A percentile compares a stretch with the other conserved stretches of the same genome.
phyloP scores from a whole-genome alignment of 257 asterid species.

The Buddleja alternifolia region DNA sequence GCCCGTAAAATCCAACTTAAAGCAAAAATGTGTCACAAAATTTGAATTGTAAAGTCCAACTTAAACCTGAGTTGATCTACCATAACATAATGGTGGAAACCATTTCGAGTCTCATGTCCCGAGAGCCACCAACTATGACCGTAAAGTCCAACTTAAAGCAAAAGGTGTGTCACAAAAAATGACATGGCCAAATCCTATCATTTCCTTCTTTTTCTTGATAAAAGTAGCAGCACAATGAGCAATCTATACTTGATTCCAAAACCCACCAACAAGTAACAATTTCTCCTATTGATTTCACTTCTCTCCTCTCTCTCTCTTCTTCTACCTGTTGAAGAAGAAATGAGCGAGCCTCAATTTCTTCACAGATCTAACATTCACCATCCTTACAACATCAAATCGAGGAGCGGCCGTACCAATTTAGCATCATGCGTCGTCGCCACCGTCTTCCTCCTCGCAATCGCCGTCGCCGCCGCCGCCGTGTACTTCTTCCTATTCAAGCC shows the following conservation, averaged over 20 bases:
- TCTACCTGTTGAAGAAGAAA: slow-evolving; percentile 19
- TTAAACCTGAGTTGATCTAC: too few relatives aligned
- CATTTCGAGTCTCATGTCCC: too few relatives aligned
- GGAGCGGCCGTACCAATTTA: slow-evolving; percentile 60
- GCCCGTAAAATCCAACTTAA: too few relatives aligned
- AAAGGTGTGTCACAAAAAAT: slow-evolving; percentile 21
- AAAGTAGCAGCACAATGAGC: slow-evolving; percentile 32
- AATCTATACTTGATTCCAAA: slow-evolving; percentile 42
- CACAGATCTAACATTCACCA: slow-evolving; percentile 52
- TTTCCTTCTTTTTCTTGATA: slow-evolving; percentile 30
- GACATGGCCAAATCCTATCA: slow-evolving; percentile 37
- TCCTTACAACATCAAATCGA: slow-evolving; percentile 35
- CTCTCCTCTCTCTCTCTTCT: slow-evolving; percentile 14
- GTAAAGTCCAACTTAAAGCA: slow-evolving; percentile 21
- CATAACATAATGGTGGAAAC: too few relatives aligned
- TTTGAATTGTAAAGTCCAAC: too few relatives aligned
- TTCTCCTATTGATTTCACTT: not conserved
- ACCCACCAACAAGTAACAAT: slow-evolving; percentile 27
- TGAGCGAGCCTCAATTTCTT: slow-evolving; percentile 51
- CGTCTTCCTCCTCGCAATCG: slow-evolving; percentile 60
- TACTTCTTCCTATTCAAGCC: slow-evolving; percentile 86
- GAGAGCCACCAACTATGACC: too few relatives aligned
- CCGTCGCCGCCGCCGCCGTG: slow-evolving; percentile 62
- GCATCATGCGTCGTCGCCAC: slow-evolving; percentile 89
- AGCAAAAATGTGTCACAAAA: too few relatives aligned